A percentile compares a stretch with the other conserved stretches of the same genome.
These are phyloP conservation scores for Tricholoma hemisulphureum DNA, from an alignment of 768 basidiomycete species.

Conservation along the genomic window DNA sequence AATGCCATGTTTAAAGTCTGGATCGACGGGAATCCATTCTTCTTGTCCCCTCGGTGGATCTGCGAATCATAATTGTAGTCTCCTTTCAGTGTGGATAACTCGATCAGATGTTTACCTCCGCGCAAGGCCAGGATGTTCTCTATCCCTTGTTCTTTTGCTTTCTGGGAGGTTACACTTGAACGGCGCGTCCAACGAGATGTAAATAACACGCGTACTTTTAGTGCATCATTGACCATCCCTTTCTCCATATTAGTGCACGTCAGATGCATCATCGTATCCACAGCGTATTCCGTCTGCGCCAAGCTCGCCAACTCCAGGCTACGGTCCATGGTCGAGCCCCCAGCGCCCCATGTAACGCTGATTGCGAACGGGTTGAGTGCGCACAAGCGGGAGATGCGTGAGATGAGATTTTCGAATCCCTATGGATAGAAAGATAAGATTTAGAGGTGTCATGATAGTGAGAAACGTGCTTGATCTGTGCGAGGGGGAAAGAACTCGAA, in stretches of 20 bases:
- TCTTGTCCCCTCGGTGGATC: constrained; percentile 95
- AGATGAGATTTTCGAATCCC: constrained; percentile 89
- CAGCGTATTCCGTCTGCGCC: constrained; percentile 66
- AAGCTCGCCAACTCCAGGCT: constrained; percentile 84
- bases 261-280: constrained; percentile 90
- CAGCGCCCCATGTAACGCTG: constrained; percentile 97
- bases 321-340: constrained; percentile 85
- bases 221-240: constrained; percentile 81
- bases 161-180: constrained; percentile 36
- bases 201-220: constrained; percentile 55
- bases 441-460: not conserved
- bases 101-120: constrained; percentile 58
- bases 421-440: constrained; percentile 28
- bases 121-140: constrained; percentile 89
- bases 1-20: constrained; percentile 76
- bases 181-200: constrained; percentile 8
- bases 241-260: constrained; percentile 97
- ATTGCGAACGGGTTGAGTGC: constrained; percentile 77
- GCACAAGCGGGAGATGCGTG: constrained; percentile 84
- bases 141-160: constrained; percentile 78
- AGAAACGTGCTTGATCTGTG: constrained; percentile 69
- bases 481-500: constrained; percentile 98
- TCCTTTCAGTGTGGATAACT: not conserved
- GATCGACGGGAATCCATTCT: constrained; percentile 85
- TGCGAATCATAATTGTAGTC: constrained; percentile 26